Percentiles rank a stretch among this genome's conserved stretches.
Conservation (phyloP, 2,329 filamentous ascomycete species). For the Cladosporium cucumerinum region DNA sequence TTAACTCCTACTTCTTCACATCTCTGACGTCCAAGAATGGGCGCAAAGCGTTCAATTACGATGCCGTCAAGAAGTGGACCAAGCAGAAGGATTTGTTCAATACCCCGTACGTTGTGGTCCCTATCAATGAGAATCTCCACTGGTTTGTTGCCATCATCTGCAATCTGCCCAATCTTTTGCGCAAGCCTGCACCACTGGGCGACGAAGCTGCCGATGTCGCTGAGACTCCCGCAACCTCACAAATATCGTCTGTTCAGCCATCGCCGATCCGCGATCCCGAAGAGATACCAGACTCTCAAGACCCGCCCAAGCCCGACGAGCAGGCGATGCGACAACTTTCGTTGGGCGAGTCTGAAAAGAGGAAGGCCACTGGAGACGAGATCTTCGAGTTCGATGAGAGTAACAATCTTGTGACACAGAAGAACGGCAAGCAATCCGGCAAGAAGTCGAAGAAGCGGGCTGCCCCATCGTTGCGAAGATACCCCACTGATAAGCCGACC, state of each 20-base stretch:
- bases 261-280: conserved; percentile 9
- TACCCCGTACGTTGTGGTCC: conserved; percentile 86
- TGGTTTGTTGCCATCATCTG: conserved; percentile 97
- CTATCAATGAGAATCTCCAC: conserved; percentile 79
- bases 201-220: conserved; percentile 15
- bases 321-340: conserved; percentile 7
- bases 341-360: neutral
- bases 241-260: conserved; percentile 14
- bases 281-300: conserved; percentile 16
- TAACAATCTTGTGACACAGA: conserved; percentile 12
- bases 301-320: neutral
- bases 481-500: conserved; percentile 48
- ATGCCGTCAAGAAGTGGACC: conserved; percentile 84
- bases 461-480: conserved; percentile 28
- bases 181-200: conserved; percentile 24
- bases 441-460: conserved; percentile 23
- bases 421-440: conserved; percentile 14
- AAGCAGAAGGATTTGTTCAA: conserved; percentile 76
- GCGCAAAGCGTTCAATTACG: conserved; percentile 68
- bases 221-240: conserved; percentile 10
- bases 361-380: neutral
- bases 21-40: conserved; percentile 61
- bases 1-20: conserved; percentile 90
- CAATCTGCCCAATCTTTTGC: conserved; percentile 68
- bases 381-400: conserved; percentile 20